phyloP scores from a whole-genome alignment of 202 grass and related monocot genomes.

The Schoenoplectus tabernaemontani region DNA sequence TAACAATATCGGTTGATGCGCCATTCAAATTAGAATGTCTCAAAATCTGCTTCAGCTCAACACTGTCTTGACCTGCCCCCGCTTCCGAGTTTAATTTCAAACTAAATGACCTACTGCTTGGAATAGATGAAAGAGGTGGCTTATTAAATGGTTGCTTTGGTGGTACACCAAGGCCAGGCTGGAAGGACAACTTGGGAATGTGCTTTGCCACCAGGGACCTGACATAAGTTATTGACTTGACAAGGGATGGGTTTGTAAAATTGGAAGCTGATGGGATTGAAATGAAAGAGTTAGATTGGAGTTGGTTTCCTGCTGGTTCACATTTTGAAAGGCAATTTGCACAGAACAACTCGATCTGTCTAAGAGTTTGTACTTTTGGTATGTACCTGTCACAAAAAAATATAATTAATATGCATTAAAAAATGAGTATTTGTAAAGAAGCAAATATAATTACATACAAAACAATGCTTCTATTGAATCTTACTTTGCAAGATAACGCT shows the following conservation, averaged over 20 bases:
- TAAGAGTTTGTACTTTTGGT: constrained; percentile 75
- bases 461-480: neutral
- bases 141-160: constrained; percentile 36
- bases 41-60: constrained; percentile 57
- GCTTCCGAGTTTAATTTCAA: constrained; percentile 64
- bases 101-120: constrained; percentile 55
- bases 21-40: constrained; percentile 41
- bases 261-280: constrained; percentile 40
- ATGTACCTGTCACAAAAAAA: constrained; percentile 50
- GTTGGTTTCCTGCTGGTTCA: constrained; percentile 50
- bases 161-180: constrained; percentile 39
- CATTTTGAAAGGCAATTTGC: constrained; percentile 75
- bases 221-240: constrained; percentile 94
- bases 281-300: constrained; percentile 38
- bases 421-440: neutral
- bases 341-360: constrained; percentile 93
- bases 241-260: constrained; percentile 71
- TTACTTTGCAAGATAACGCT: constrained; percentile 92
- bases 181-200: constrained; percentile 83
- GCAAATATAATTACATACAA: neutral
- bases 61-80: constrained; percentile 44
- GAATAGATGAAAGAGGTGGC: constrained; percentile 61
- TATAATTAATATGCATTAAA: constrained; percentile 12
- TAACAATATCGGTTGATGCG: constrained; percentile 45
- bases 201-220: constrained; percentile 86